Base-by-base conservation (phyloP, 805 yeast species). In the Lachancea sp. region DNA sequence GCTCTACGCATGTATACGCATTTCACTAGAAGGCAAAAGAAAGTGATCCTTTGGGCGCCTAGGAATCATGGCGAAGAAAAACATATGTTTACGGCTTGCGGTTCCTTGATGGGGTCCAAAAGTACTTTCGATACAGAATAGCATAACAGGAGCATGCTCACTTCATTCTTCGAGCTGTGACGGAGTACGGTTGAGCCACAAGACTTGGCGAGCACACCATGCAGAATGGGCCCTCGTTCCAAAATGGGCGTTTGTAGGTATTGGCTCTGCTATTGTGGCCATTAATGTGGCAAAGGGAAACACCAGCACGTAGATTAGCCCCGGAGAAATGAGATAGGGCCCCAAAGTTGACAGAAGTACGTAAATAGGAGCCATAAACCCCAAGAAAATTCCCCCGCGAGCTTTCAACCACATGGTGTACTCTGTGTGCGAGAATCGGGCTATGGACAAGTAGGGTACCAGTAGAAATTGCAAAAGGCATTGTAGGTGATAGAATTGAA, bases 351-450 rank as follows among this genome's bases (percentile, higher is more conserved):
- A 34, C 40, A 75, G 55, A 36, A 74, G 53, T 40, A 61, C 46
- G 47, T 64, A 76, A 54, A 68, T 72, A 34, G 67, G 67, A 7
- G 73, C 51, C 3, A 80, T 76, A 47, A 76, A 76, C 5, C 81
- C 82, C 45, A 72, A 70, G 37, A 78, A 56, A 22, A 73, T 65
- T 0, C 81, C 82, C 40, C 72, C 75, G 29, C 83, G 64, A 11
- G 76, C 67, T 9, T 63, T 62, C 34, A 67, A 58, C 83, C 83
- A 77, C 39, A 63, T 67, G 13, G 64, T 58, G 30, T 64, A 62
- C 39, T 73, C 74, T n/a, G 58, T 47, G 4, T 51, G 52, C 4
- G 69, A 56, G 41, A 74, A 69, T 9, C 74, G 71, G 16, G 75
- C 59, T 9, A 72, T 59, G 8, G 63, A 50, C 53, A 77, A 72